A percentile compares a stretch with the other conserved stretches of the same genome.
Evolutionary conservation across 306 rosid genomes (phyloP).

Genomic region (Quercus rubra): DNA sequence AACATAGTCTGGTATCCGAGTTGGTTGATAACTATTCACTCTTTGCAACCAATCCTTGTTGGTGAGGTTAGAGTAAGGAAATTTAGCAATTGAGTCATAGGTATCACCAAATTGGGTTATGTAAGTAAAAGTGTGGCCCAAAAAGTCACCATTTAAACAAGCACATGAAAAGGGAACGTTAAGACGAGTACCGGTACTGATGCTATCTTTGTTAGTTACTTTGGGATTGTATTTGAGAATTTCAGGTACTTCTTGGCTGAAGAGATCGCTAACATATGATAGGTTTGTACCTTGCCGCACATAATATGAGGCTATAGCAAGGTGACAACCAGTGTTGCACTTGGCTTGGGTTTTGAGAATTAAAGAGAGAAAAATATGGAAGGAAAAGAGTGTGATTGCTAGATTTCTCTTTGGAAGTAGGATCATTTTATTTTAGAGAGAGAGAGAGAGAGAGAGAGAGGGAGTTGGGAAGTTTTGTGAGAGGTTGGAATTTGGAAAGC

Average conservation of each 20-base stretch:
- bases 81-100: constrained; percentile 18
- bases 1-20: not conserved
- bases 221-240: constrained; percentile 47
- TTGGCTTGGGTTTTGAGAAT: constrained; percentile 31
- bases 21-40: constrained; percentile 27
- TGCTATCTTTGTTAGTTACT: constrained; percentile 6
- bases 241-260: constrained; percentile 24
- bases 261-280: constrained; percentile 43
- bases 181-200: constrained; percentile 9
- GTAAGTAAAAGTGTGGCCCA: constrained; percentile 60
- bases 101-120: constrained; percentile 19
- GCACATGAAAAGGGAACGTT: constrained; percentile 61
- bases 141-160: constrained; percentile 44
- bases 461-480: not conserved
- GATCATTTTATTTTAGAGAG: constrained; percentile 29
- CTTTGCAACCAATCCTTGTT: constrained; percentile 35
- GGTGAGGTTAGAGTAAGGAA: constrained; percentile 44
- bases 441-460: not conserved
- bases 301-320: constrained; percentile 59
- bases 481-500: constrained; percentile 9
- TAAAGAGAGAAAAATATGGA: constrained; percentile 5
- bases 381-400: constrained; percentile 2
- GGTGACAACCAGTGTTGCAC: constrained; percentile 45
- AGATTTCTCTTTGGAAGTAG: constrained; percentile 1
- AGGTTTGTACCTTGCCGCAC: constrained; percentile 33